A percentile compares a stretch with the other conserved stretches of the same genome.
Conservation (phyloP, 108 stramenopile genomes). For the Cylindrotheca fusiformis region DNA sequence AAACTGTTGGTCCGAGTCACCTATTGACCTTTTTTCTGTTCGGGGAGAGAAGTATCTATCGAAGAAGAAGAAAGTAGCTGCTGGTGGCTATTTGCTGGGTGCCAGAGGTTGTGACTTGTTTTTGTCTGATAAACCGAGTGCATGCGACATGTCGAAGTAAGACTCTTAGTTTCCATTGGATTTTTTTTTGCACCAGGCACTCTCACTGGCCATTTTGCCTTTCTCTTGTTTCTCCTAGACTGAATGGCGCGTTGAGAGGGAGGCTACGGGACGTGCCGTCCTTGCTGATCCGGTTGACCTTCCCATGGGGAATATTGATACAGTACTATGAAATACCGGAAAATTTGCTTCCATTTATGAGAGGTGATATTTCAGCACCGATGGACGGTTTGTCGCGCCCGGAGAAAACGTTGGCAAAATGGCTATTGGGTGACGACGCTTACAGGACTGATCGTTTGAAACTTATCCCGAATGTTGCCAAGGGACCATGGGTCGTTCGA, state of each 20-base stretch:
- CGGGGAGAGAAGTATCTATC: conserved; percentile 70
- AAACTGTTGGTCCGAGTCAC: conserved; percentile 81
- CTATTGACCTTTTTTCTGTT: conserved; percentile 57
- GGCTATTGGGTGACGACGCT: conserved; percentile 61
- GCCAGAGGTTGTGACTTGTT: conserved; percentile 83
- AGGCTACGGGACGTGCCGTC: conserved; percentile 61
- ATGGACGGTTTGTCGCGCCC: conserved; percentile 33
- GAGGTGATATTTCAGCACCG: conserved; percentile 29
- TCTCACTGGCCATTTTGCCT: too few relatives aligned
- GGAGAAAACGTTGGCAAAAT: conserved; percentile 41
- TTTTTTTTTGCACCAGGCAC: too few relatives aligned
- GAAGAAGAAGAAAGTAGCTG: conserved; percentile 69
- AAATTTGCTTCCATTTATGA: conserved; percentile 55
- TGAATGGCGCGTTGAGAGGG: conserved; percentile 56
- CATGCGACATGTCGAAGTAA: conserved; percentile 16
- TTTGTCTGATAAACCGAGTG: conserved; percentile 48
- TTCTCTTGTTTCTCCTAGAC: conserved; percentile 10
- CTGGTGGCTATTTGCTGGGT: conserved; percentile 51
- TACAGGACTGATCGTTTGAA: conserved; percentile 72
- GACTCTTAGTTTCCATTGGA: neutral
- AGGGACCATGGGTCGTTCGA: conserved; percentile 86
- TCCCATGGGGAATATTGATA: conserved; percentile 83
- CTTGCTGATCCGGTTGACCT: conserved; percentile 72
- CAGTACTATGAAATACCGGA: conserved; percentile 75
- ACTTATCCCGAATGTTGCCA: conserved; percentile 75